Conservation (phyloP, 73 alveolate genomes). For the Symbiodinium pilosum region DNA sequence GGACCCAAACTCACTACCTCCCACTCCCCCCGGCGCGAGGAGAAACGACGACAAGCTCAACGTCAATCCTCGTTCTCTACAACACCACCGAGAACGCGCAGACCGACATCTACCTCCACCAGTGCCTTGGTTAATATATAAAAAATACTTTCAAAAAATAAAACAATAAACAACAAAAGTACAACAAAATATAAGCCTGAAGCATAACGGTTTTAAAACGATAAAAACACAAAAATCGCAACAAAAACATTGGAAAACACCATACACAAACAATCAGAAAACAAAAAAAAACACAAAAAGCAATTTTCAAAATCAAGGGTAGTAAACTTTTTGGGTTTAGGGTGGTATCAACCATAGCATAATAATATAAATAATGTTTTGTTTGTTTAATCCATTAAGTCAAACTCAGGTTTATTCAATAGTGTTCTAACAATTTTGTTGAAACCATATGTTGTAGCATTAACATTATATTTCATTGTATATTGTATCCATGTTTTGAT, state of each 20-base stretch:
- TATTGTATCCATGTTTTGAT: no score
- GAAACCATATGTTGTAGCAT: background rate
- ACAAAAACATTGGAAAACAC: no score
- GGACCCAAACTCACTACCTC: background rate
- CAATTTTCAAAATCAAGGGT: background rate
- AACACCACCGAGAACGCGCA: background rate
- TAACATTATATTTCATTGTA: no score
- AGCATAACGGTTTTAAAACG: background rate
- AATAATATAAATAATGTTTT: background rate
- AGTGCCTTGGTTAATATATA: background rate
- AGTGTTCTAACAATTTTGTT: background rate
- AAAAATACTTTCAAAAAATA: background rate
- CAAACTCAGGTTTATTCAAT: background rate
- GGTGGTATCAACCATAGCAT: background rate
- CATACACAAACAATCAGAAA: no score
- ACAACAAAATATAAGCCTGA: background rate
- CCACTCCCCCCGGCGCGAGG: conserved; percentile 17
- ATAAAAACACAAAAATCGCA: no score
- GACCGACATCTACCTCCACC: background rate
- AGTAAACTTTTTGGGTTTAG: background rate
- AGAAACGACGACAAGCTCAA: background rate
- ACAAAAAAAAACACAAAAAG: no score
- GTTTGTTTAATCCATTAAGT: background rate
- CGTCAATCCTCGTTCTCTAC: background rate
- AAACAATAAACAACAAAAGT: background rate